Conservation (phyloP, 1,284 basidiomycete genomes). For the Rhodotorula sp. region DNA sequence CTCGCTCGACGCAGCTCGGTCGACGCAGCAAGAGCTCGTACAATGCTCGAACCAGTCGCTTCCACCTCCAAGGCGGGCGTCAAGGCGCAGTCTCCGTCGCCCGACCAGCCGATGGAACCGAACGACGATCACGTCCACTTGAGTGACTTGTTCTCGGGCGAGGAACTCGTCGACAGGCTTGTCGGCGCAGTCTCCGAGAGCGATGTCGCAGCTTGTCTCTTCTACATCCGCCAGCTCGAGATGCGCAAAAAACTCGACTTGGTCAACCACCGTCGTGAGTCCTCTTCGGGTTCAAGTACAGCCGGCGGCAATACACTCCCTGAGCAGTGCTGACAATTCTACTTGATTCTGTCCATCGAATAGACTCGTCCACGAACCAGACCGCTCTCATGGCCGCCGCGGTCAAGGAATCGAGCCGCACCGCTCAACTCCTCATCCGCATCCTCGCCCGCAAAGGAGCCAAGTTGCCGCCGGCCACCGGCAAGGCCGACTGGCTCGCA, state of each 20-base stretch:
- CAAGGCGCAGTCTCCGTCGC: not conserved
- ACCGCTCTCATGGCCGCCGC: conserved; percentile 13
- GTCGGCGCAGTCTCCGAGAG: not conserved
- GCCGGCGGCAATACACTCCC: no score
- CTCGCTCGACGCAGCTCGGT: no score
- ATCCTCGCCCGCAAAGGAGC: conserved; percentile 20
- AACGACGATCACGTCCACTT: not conserved
- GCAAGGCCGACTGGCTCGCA: conserved; percentile 1
- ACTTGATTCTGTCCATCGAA: not conserved
- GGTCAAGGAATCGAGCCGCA: conserved; percentile 1
- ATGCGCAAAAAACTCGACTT: not conserved
- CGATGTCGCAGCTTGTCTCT: not conserved
- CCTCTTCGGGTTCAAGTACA: not conserved
- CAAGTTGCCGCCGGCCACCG: not conserved
- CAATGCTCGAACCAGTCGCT: not conserved
- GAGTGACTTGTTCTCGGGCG: conserved; percentile 6
- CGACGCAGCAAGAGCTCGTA: no score
- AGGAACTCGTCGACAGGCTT: conserved; percentile 23
- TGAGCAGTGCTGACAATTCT: not conserved
- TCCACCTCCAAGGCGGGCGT: not conserved
- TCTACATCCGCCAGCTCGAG: conserved; percentile 12
- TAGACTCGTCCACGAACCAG: conserved; percentile 9
- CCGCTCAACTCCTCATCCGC: conserved; percentile 7
- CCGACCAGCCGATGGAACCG: not conserved
- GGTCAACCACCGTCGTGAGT: conserved; percentile 15